phyloP scores from a whole-genome alignment of 768 basidiomycete species.

The Lactarius tabidus region DNA sequence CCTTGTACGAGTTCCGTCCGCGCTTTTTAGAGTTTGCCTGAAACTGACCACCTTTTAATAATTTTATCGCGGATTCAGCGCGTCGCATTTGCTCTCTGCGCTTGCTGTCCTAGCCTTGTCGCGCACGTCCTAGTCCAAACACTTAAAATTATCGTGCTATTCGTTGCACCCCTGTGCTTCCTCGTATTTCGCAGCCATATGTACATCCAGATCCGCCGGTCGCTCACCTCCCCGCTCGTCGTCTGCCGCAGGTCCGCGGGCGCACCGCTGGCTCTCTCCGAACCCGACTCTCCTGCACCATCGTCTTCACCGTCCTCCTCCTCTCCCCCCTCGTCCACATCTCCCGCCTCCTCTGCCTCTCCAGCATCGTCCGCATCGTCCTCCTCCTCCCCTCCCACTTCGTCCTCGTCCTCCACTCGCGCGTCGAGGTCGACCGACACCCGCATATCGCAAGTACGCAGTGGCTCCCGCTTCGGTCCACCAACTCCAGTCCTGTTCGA shows the following conservation, averaged over 20 bases:
- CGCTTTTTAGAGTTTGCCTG: neutral
- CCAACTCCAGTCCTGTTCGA: neutral
- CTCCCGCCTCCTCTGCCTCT: too few species aligned
- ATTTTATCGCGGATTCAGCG: too few species aligned
- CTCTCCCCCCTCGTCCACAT: neutral
- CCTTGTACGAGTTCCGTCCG: slow-evolving; percentile 2
- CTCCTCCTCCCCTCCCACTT: too few species aligned
- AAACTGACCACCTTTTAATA: neutral
- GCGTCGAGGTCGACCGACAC: neutral
- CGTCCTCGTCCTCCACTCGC: neutral
- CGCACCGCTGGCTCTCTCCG: neutral
- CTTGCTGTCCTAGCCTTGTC: neutral
- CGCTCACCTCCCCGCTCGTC: neutral
- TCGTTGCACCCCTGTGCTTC: slow-evolving; percentile 5
- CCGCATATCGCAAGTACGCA: neutral
- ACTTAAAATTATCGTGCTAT: slow-evolving; percentile 1
- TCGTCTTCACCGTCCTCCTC: neutral
- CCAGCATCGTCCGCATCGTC: neutral
- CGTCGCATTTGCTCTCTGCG: neutral
- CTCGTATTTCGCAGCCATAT: slow-evolving; percentile 4
- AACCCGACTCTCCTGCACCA: too few species aligned
- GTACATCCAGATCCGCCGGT: neutral
- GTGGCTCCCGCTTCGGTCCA: neutral
- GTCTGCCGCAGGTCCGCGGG: neutral
- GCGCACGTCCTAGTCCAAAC: neutral